These are phyloP conservation scores for Kluyveromyces marxianus DNA, from an alignment of 1,139 yeast species.

Conservation along the genomic window DNA sequence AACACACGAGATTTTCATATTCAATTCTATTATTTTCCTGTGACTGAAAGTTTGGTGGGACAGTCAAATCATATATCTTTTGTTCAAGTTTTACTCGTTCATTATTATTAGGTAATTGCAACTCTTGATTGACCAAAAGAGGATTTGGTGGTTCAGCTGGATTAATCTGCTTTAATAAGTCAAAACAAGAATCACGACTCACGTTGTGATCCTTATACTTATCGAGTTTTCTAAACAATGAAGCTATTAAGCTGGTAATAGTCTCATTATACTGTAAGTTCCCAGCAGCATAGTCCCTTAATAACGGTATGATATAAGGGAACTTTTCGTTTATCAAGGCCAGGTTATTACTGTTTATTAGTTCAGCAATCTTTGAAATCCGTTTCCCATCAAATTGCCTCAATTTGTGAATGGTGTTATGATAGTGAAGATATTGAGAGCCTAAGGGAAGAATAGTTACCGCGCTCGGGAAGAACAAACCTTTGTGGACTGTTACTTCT, in stretches of 20 bases:
- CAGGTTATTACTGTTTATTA: slow-evolving; percentile 14
- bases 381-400: slow-evolving; percentile 12
- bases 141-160: slow-evolving; percentile 15
- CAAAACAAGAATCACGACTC: slow-evolving; percentile 22
- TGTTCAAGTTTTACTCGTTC: slow-evolving; percentile 11
- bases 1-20: slow-evolving; percentile 49
- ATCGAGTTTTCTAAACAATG: slow-evolving; percentile 20
- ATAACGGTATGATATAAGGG: slow-evolving; percentile 14
- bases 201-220: slow-evolving; percentile 22
- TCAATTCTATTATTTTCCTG: slow-evolving; percentile 32
- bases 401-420: slow-evolving; percentile 11
- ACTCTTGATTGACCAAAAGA: slow-evolving; percentile 15
- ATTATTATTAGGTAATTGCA: slow-evolving; percentile 17
- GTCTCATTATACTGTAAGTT: slow-evolving; percentile 18
- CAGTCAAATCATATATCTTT: slow-evolving; percentile 29
- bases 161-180: slow-evolving; percentile 15
- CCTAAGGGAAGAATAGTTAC: slow-evolving; percentile 24
- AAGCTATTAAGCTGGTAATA: slow-evolving; percentile 17
- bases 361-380: slow-evolving; percentile 13
- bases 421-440: slow-evolving; percentile 17
- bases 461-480: slow-evolving; percentile 23
- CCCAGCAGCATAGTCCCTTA: slow-evolving; percentile 25
- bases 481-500: slow-evolving; percentile 18
- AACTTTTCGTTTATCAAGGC: slow-evolving; percentile 8
- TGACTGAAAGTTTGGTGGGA: slow-evolving; percentile 44